Evolutionary conservation across 768 basidiomycete species (phyloP), one percentile per base, ranked within the genome.

Genomic region (Trametes cinnabarina): DNA sequence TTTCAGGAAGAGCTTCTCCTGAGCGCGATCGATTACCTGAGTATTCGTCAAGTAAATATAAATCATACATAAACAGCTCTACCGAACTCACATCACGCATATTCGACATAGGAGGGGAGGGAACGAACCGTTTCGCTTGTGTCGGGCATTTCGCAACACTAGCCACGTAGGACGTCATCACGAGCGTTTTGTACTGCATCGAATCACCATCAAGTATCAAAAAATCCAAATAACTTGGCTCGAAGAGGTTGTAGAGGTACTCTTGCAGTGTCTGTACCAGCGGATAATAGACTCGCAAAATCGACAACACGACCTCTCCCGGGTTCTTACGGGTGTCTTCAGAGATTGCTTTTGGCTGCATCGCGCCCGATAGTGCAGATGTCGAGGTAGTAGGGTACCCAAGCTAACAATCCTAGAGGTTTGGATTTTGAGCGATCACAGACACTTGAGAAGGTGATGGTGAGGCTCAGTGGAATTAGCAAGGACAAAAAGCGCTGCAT

Each of bases 11-110:
- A 90, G 68, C 35, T 73, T 76, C 53, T 78, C 78, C 63, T 88
- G 86, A 4, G 82, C 84, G 57, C 75, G 76, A 54, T 87, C 82
- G 47, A 90, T 77, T 17, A 88, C 68, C 88, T 90, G 28, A 5
- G 25, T 30, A 39, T 14, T 34, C 8, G 34, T 39, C 37, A 15
- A 4, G 5, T 19, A n/a, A 30, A 26, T 10, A 40, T 39, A 22
- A n/a, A 34, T 8, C 22, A 2, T 11, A 19, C 14, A 22, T 9
- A 37, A 15, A 39, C 37, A 39, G 1, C 37, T n/a, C n/a, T 8
- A 15, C n/a, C 5, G 17, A 15, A 61, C 77, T 61, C 59, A 86
- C 84, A 57, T 86, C 83, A 47, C 75, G 76, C 76, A 87, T 82
- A 53, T 77, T 76, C 40, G 76, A 73, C 72, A 79, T 74, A 0